Evolutionary conservation across 257 asterid genomes (phyloP), one percentile per base, ranked within the genome.

Genomic region (Phtheirospermum japonicum): DNA sequence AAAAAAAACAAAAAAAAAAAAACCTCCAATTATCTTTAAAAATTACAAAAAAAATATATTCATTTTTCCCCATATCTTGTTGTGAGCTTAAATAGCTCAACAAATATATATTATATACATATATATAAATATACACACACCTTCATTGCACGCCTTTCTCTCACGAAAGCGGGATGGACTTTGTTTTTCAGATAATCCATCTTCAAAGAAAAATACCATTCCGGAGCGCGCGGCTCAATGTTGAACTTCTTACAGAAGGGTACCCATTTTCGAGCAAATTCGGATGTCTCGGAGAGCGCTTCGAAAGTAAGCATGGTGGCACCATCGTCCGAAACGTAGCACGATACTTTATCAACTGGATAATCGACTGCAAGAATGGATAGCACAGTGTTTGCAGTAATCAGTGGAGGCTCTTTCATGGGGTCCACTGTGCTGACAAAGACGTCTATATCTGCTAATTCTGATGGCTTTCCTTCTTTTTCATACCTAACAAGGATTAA

Each of bases 211-310:
- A 90, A 90, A 61, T 89, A 86, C 95, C 95, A 86, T 65, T 89
- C 95, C 8, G 97, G 95, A 23, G 95, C 95, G 7, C 97, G 89
- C 6, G 97, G 97, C 71, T 89, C 97, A 9, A 89, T 81, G 71
- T 57, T 76, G 64, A 78, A 86, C 68, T 89, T 82, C 79, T 89
- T 89, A 79, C 90, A 79, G 72, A 86, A 88, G 34, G 96, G 94
- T 20, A 84, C 95, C 96, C 96, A 90, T 69, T 78, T 90, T 34
- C 84, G 69, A 8, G 97, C 95, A 50, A 89, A 89, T 59, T 81
- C 86, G 9, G 90, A 80, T 13, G 97, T 89, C 70, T 84, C 94
- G 20, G 95, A 83, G 39, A 89, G 85, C 57, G 97, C 85, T 66
- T 89, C 95, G 39, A 87, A 89, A 45, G 97, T 84, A 70, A 87